These are phyloP conservation scores for Collybia sp. DNA, from an alignment of 768 basidiomycete genomes.

Conservation along the genomic window DNA sequence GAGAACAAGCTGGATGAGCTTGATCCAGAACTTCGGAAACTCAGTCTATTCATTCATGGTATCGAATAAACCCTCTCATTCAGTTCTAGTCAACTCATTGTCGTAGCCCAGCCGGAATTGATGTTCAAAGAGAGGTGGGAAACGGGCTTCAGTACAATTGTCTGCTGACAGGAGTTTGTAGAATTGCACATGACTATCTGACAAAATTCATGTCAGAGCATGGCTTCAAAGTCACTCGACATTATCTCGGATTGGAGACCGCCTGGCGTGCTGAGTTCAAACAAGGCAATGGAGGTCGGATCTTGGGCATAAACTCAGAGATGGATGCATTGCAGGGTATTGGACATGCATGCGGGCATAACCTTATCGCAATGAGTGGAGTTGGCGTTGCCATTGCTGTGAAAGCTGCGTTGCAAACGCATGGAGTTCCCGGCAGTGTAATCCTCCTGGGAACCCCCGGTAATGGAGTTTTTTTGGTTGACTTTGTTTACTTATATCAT, in stretches of 20 bases:
- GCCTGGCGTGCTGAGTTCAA: conserved; percentile 76
- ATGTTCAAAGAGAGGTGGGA: conserved; percentile 61
- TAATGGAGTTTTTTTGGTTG: conserved; percentile 14
- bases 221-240: conserved; percentile 67
- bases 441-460: conserved; percentile 78
- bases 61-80: not conserved
- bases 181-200: conserved; percentile 68
- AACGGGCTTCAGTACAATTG: conserved; percentile 2
- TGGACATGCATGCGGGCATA: conserved; percentile 76
- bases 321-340: conserved; percentile 63
- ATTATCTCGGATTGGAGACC: conserved; percentile 67
- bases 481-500: conserved; percentile 5
- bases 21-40: conserved; percentile 45
- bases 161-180: conserved; percentile 21
- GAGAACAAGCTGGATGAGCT: conserved; percentile 49
- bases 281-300: conserved; percentile 54
- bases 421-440: conserved; percentile 61
- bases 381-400: conserved; percentile 72
- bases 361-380: conserved; percentile 76
- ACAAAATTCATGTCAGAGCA: conserved; percentile 61
- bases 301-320: conserved; percentile 77
- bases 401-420: conserved; percentile 60
- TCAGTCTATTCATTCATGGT: conserved; percentile 77
- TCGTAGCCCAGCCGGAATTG: conserved; percentile 60
- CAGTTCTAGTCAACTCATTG: conserved; percentile 1